Percentiles rank a stretch among this genome's conserved stretches.
Conservation (phyloP, 345 rosid species). For the Salix dunnii region DNA sequence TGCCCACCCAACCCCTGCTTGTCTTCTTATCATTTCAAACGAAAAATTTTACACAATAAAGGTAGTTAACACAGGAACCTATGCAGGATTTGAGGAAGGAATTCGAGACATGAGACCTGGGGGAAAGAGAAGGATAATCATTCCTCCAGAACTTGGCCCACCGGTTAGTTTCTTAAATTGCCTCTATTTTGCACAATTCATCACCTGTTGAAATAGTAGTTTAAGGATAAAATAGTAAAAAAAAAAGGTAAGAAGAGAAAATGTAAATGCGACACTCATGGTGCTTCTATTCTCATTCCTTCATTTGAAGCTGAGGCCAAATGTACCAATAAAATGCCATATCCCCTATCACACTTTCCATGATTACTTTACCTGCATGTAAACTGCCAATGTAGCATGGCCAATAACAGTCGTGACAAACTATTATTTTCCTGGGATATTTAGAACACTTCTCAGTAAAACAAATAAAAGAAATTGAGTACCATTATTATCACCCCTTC, state of each 20-base stretch:
- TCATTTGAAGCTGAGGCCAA: neutral
- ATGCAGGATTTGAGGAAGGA: constrained; percentile 90
- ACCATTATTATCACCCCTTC: neutral
- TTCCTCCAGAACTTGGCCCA: constrained; percentile 98
- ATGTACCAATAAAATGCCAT: neutral
- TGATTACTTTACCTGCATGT: neutral
- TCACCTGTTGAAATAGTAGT: neutral
- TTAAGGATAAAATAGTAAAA: neutral
- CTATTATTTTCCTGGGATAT: neutral
- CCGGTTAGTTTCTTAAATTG: constrained; percentile 54
- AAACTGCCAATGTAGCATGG: neutral
- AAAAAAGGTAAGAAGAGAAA: neutral
- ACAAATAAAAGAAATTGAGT: neutral
- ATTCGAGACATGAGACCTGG: constrained; percentile 88
- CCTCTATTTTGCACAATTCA: neutral
- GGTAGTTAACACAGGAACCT: neutral
- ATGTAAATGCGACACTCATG: neutral
- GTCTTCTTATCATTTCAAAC: neutral
- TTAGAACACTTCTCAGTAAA: neutral
- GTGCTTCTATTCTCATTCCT: neutral
- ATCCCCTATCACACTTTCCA: neutral
- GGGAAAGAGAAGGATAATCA: constrained; percentile 85
- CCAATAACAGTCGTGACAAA: neutral
- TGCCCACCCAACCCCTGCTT: neutral
- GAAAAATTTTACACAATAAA: neutral